phyloP scores from a whole-genome alignment of 2,329 filamentous ascomycete genomes.

The Cordyceps cateniannulata region DNA sequence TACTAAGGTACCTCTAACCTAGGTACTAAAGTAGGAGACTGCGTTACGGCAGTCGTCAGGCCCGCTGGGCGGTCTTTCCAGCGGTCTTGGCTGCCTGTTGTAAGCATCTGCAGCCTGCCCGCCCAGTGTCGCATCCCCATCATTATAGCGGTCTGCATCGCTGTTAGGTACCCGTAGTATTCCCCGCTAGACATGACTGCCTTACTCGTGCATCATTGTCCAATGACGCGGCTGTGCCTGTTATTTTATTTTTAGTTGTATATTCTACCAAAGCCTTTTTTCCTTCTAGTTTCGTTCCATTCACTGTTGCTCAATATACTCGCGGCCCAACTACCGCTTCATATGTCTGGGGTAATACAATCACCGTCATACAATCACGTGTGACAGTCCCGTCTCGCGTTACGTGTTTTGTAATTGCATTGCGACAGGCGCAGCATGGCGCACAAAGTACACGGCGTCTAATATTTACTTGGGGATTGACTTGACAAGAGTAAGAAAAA shows the following conservation, averaged over 20 bases:
- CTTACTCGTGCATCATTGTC: neutral
- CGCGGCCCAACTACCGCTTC: neutral
- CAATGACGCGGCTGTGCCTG: neutral
- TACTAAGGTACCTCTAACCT: too few relatives aligned
- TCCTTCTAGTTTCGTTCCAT: neutral
- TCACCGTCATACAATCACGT: slow-evolving; percentile 7
- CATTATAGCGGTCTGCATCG: neutral
- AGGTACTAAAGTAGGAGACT: too few relatives aligned
- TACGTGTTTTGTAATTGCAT: slow-evolving; percentile 5
- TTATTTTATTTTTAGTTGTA: neutral
- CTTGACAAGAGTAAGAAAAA: neutral
- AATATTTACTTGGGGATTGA: neutral
- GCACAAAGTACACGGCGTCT: slow-evolving; percentile 6
- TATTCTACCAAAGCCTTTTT: neutral
- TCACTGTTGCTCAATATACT: neutral
- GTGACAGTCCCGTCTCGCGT: neutral
- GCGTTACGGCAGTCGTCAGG: neutral
- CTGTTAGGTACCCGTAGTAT: neutral
- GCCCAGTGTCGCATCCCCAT: neutral
- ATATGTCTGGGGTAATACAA: slow-evolving; percentile 3
- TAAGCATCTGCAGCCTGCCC: neutral
- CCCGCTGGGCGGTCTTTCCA: neutral
- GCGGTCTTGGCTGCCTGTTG: neutral
- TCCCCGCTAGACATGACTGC: neutral
- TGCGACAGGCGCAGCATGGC: neutral